Percentiles rank a stretch among this genome's conserved stretches.
phyloP scores from a whole-genome alignment of 2,329 filamentous ascomycete genomes.

The Geosmithia putterillii region DNA sequence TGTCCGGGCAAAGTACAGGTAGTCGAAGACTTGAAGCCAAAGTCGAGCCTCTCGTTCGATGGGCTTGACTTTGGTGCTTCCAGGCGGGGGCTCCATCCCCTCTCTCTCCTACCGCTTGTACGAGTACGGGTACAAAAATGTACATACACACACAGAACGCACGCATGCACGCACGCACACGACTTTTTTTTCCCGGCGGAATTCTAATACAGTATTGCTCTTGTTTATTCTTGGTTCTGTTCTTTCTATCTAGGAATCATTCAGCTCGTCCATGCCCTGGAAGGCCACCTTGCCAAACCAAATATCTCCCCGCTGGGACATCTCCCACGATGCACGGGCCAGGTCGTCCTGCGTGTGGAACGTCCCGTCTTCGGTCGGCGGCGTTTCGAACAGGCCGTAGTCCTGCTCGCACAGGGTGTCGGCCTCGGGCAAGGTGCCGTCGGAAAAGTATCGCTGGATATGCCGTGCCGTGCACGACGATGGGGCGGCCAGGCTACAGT shows the following conservation, averaged over 20 bases:
- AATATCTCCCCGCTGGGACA: background rate
- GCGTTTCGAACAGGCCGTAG: conserved; percentile 25
- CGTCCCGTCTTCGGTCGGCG: conserved; percentile 5
- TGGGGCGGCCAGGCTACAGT: conserved; percentile 33
- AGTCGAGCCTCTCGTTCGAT: too few relatives aligned
- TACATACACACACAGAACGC: too few relatives aligned
- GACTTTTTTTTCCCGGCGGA: too few relatives aligned
- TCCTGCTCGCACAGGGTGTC: conserved; percentile 34
- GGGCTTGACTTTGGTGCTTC: too few relatives aligned
- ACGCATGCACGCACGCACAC: too few relatives aligned
- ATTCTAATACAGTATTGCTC: background rate
- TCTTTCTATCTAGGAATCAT: background rate
- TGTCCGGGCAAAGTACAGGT: too few relatives aligned
- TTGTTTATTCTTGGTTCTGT: background rate
- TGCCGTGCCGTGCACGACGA: conserved; percentile 29
- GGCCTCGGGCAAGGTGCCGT: conserved; percentile 28
- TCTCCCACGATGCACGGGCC: conserved; percentile 4
- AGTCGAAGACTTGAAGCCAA: too few relatives aligned
- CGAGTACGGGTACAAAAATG: too few relatives aligned
- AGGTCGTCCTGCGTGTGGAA: conserved; percentile 7
- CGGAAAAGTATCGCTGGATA: conserved; percentile 30
- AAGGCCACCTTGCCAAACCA: background rate
- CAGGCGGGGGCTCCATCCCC: too few relatives aligned
- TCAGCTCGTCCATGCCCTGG: background rate
- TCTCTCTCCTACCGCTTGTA: too few relatives aligned